Conservation (phyloP, 768 basidiomycete genomes). For the Lactarius indigo region DNA sequence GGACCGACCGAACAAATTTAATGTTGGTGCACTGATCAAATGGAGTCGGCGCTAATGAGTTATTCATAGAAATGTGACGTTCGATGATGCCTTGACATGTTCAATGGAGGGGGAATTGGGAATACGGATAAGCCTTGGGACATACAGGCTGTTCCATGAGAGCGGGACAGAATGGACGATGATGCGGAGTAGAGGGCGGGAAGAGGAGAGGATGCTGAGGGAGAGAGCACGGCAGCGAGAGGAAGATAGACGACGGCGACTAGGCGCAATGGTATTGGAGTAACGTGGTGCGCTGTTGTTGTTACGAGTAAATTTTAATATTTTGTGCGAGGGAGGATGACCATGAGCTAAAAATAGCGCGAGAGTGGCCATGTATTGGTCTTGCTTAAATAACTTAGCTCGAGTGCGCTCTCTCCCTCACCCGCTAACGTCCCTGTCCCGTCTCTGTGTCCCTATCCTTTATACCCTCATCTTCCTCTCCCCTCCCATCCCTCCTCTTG, state of each 20-base stretch:
- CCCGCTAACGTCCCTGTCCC: background rate
- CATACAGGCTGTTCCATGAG: conserved; percentile 71
- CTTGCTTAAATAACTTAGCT: background rate
- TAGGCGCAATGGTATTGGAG: conserved; percentile 8
- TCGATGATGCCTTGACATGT: conserved; percentile 31
- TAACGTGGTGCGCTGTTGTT: background rate
- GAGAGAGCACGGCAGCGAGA: conserved; percentile 44
- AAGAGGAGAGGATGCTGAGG: conserved; percentile 34
- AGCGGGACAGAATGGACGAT: conserved; percentile 57
- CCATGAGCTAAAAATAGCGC: background rate
- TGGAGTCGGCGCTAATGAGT: conserved; percentile 18
- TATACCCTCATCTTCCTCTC: background rate
- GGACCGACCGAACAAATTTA: background rate
- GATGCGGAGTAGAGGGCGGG: conserved; percentile 39
- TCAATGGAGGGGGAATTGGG: conserved; percentile 40
- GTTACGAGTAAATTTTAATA: background rate
- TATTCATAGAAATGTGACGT: conserved; percentile 54
- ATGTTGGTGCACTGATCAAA: background rate
- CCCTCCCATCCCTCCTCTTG: background rate
- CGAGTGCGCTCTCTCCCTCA: background rate
- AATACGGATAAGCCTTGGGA: conserved; percentile 54
- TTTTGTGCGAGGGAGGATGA: too few species aligned
- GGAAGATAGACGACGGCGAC: conserved; percentile 52
- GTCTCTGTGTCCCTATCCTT: background rate
- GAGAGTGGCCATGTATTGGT: background rate